Conservation (phyloP, 768 basidiomycete genomes). For the Boletus rex-veris region DNA sequence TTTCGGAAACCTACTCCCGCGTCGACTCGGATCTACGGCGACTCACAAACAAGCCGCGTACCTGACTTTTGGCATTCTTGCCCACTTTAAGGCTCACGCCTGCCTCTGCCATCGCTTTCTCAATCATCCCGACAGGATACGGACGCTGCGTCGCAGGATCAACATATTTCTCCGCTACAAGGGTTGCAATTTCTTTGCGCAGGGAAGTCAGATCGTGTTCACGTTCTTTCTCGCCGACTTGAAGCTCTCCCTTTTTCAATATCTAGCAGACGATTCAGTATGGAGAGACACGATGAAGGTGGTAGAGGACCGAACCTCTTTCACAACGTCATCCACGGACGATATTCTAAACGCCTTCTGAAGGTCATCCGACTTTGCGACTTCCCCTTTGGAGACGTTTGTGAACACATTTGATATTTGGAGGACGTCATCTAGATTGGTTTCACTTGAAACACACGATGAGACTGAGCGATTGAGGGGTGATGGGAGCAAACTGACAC, state of each 20-base stretch:
- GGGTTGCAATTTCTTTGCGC: constrained; percentile 86
- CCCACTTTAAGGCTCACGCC: constrained; percentile 87
- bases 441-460: constrained; percentile 56
- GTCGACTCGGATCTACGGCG: neutral
- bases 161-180: constrained; percentile 94
- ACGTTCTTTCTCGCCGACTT: constrained; percentile 96
- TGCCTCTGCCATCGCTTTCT: constrained; percentile 95
- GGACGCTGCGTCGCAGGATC: constrained; percentile 87
- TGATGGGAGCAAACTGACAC: constrained; percentile 51
- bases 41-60: constrained; percentile 26
- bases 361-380: constrained; percentile 85
- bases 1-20: constrained; percentile 72
- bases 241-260: constrained; percentile 91
- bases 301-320: constrained; percentile 55
- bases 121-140: constrained; percentile 93
- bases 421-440: constrained; percentile 89
- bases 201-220: constrained; percentile 83
- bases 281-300: neutral
- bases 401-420: constrained; percentile 95
- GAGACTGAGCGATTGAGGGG: neutral
- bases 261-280: constrained; percentile 50
- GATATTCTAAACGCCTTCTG: constrained; percentile 87
- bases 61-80: constrained; percentile 95
- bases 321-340: constrained; percentile 67
- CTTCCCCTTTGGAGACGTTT: constrained; percentile 95